Base-by-base conservation (phyloP, 208 protist genomes). In the Naegleria gruberi region DNA sequence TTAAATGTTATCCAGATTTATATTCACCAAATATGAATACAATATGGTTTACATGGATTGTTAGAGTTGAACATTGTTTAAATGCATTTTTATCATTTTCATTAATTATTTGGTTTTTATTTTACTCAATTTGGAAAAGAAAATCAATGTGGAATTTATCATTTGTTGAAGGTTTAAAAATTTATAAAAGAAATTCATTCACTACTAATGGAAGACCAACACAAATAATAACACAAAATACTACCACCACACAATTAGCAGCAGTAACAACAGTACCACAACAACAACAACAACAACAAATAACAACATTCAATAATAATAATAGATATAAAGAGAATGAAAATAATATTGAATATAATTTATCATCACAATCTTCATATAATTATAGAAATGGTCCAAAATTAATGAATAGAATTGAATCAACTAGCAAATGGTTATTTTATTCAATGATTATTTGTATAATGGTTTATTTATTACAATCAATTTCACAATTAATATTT, bases 1-100 rank as follows among this genome's bases (percentile, higher is more conserved):
- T 77, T 7, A 77, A 77, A 77, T 77, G 65, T 77, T 77, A 77
- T 77, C 65, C 65, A 37, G n/a, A 77, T 77, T 77, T 77, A 77
- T 77, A 77, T 37, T 37, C 65, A 15, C 65, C 65, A 77, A 8
- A 7, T 37, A 12, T 8, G 0, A 77, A 77, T 77, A 37, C 65
- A 77, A n/a, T 77, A 37, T 77, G 65, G 65, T 77, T 77, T n/a
- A 77, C 65, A 37, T 77, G 65, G 65, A 77, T 77, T 77, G 65
- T 77, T 2, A 77, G 65, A 77, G 8, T 77, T 37, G 65, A 77
- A 37, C 65, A 77, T 77, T 19, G 7, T 77, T n/a, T 77, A 19
- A 30, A 77, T 77, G 17, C 30, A 6, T 37, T 77, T 37, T 77
- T 77, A 37, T 37, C 26, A 37, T 6, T 77, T 37, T 30, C 30